These are phyloP conservation scores for Trichoderma sp. DNA, from an alignment of 2,329 filamentous ascomycete species.

Conservation along the genomic window DNA sequence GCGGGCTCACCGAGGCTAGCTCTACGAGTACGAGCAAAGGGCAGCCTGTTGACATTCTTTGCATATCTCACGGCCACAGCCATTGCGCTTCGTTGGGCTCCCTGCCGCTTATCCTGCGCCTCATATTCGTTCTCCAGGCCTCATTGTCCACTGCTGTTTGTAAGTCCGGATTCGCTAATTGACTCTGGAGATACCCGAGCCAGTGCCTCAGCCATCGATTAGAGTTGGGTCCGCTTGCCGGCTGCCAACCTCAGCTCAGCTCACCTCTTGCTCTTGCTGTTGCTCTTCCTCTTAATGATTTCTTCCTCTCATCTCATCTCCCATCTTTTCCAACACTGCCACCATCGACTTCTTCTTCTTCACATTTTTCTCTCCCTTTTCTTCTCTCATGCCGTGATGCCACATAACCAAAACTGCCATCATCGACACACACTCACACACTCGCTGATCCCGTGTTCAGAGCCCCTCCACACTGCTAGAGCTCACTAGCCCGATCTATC, in stretches of 20 bases:
- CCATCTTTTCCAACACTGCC: neutral
- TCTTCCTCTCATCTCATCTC: neutral
- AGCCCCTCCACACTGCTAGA: constrained; percentile 22
- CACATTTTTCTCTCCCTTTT: neutral
- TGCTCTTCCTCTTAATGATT: neutral
- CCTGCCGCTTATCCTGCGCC: constrained; percentile 4
- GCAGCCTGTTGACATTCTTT: neutral
- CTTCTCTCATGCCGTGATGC: neutral
- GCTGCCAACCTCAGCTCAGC: neutral
- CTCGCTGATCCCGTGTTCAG: constrained; percentile 21
- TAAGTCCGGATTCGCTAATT: neutral
- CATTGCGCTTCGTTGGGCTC: neutral
- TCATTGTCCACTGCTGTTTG: neutral
- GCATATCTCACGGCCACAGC: neutral
- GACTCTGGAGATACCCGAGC: neutral
- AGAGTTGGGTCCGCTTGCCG: neutral
- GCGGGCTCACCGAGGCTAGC: neutral
- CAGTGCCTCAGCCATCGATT: neutral
- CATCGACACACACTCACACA: neutral
- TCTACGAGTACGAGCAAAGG: neutral
- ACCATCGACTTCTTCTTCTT: neutral
- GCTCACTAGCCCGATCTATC: constrained; percentile 21
- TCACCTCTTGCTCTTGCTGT: neutral
- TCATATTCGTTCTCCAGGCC: neutral
- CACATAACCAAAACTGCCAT: neutral